Evolutionary conservation across 2,329 filamentous ascomycete genomes (phyloP).

Genomic region (Cytospora chrysosperma): DNA sequence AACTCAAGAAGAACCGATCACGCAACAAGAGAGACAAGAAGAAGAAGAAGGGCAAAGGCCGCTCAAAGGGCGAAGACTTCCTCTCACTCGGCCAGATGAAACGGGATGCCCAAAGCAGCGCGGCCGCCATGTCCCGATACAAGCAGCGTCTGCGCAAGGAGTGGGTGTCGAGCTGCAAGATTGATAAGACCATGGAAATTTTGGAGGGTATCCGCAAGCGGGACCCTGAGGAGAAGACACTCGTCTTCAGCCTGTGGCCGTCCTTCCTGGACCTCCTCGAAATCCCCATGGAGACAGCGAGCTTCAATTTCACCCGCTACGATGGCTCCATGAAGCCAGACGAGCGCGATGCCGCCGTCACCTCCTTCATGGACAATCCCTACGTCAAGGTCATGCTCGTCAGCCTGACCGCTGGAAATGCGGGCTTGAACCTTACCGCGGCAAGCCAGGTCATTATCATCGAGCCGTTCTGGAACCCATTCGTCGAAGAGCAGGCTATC

Average conservation of each 20-base stretch:
- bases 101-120: conserved; percentile 28
- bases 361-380: conserved; percentile 57
- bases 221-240: conserved; percentile 32
- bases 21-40: conserved; percentile 11
- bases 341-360: conserved; percentile 60
- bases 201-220: conserved; percentile 29
- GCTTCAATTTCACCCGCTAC: conserved; percentile 32
- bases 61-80: conserved; percentile 11
- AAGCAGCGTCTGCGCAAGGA: conserved; percentile 29
- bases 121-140: conserved; percentile 30
- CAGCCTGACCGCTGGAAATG: conserved; percentile 74
- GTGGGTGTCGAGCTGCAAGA: conserved; percentile 34
- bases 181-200: conserved; percentile 32
- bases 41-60: not conserved
- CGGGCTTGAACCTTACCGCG: conserved; percentile 77
- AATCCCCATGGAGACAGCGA: conserved; percentile 31
- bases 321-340: conserved; percentile 32
- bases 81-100: conserved; percentile 30
- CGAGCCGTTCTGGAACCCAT: conserved; percentile 90
- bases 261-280: conserved; percentile 37
- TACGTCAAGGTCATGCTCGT: conserved; percentile 66
- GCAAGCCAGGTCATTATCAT: conserved; percentile 83
- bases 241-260: conserved; percentile 36
- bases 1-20: not conserved
- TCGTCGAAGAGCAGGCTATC: conserved; percentile 83